phyloP scores from a whole-genome alignment of 2,329 filamentous ascomycete genomes.

The Hymenoscyphus repandus region DNA sequence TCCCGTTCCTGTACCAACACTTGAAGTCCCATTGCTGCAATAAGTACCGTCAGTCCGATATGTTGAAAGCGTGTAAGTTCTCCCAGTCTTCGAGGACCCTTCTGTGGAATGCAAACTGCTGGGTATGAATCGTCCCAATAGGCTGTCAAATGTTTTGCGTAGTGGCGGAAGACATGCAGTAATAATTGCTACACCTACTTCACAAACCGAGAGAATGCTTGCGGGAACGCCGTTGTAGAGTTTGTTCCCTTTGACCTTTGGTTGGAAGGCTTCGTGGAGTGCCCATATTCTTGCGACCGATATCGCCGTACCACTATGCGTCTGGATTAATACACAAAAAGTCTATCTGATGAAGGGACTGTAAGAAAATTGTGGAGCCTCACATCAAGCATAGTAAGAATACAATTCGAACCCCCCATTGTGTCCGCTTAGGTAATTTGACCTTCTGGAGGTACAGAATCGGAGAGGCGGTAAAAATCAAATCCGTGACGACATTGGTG shows the following conservation, averaged over 20 bases:
- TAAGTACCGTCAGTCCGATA: too few relatives aligned
- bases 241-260: neutral
- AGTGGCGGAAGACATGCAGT: constrained; percentile 1
- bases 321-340: neutral
- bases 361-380: neutral
- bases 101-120: neutral
- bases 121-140: neutral
- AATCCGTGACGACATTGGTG: neutral
- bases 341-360: neutral
- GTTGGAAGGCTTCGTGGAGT: neutral
- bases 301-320: neutral
- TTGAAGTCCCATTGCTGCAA: too few relatives aligned
- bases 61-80: too few relatives aligned
- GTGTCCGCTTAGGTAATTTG: neutral
- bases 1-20: too few relatives aligned
- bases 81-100: too few relatives aligned
- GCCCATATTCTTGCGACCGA: neutral
- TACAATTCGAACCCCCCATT: neutral
- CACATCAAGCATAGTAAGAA: neutral
- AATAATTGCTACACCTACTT: constrained; percentile 1
- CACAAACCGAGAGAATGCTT: neutral
- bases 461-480: neutral
- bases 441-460: constrained; percentile 1
- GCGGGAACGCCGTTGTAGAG: neutral
- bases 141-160: neutral